A percentile compares a stretch with the other conserved stretches of the same genome.
phyloP scores from a whole-genome alignment of 2,329 filamentous ascomycete genomes.

The Corinectria fuckeliana region DNA sequence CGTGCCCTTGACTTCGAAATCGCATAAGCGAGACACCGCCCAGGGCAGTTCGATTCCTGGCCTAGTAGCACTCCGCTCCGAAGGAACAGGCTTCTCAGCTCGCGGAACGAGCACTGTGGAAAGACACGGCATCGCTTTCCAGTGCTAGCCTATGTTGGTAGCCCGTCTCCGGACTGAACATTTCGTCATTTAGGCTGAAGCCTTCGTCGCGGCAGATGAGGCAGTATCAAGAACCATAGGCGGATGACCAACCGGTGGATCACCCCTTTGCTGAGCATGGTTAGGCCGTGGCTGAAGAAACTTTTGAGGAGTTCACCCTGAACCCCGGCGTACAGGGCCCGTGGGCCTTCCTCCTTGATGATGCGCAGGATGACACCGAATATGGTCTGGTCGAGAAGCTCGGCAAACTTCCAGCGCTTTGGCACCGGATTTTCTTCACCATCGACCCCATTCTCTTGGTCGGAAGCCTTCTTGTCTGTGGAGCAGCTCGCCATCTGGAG shows the following conservation, averaged over 20 bases:
- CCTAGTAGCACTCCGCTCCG: slow-evolving; percentile 79
- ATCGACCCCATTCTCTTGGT: slow-evolving; percentile 17
- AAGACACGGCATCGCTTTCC: slow-evolving; percentile 80
- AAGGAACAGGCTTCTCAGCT: slow-evolving; percentile 92
- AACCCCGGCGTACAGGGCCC: slow-evolving; percentile 77
- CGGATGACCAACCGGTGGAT: slow-evolving; percentile 76
- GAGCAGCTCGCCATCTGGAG: slow-evolving; percentile 65
- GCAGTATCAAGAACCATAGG: slow-evolving; percentile 65
- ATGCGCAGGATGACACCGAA: slow-evolving; percentile 68
- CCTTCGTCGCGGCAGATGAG: slow-evolving; percentile 34
- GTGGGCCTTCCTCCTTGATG: slow-evolving; percentile 67
- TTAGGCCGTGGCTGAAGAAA: slow-evolving; percentile 85
- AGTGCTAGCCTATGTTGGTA: slow-evolving; percentile 65
- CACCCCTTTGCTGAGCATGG: slow-evolving; percentile 84
- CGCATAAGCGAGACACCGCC: slow-evolving; percentile 47
- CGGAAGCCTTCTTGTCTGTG: slow-evolving; percentile 3
- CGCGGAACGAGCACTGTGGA: slow-evolving; percentile 84
- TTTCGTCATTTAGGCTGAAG: slow-evolving; percentile 26
- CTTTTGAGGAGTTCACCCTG: slow-evolving; percentile 79
- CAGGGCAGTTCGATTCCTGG: slow-evolving; percentile 71
- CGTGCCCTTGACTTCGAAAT: slow-evolving; percentile 67
- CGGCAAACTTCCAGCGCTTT: slow-evolving; percentile 22
- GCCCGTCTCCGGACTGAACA: neutral
- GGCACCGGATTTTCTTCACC: neutral
- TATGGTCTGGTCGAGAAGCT: slow-evolving; percentile 55